phyloP scores from a whole-genome alignment of 2,329 filamentous ascomycete species.

The Chaetomiaceae sp. region DNA sequence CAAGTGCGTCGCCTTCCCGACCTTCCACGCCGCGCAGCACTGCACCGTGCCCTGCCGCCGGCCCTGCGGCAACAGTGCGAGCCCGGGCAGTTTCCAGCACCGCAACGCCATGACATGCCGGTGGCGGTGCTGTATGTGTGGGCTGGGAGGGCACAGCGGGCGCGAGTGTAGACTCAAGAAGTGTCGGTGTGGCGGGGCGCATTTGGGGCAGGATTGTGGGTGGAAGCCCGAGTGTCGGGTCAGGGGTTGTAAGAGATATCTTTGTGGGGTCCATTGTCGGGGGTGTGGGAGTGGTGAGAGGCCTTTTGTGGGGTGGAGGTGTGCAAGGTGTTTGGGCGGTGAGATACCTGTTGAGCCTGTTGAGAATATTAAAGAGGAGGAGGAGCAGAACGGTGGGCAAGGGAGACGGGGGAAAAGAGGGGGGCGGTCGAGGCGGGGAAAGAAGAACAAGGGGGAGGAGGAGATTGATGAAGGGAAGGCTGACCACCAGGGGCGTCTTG shows the following conservation, averaged over 20 bases:
- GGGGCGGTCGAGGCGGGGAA: neutral
- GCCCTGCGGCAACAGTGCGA: slow-evolving; percentile 29
- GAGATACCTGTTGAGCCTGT: neutral
- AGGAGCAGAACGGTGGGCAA: neutral
- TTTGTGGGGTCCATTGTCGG: slow-evolving; percentile 36
- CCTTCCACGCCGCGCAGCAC: slow-evolving; percentile 31
- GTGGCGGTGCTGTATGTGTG: slow-evolving; percentile 40
- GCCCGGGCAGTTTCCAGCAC: slow-evolving; percentile 29
- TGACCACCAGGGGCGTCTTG: neutral
- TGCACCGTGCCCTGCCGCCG: slow-evolving; percentile 35
- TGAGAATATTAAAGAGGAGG: neutral
- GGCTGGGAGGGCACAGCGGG: slow-evolving; percentile 36
- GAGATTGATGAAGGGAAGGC: neutral
- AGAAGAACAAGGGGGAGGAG: neutral
- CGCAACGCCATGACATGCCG: slow-evolving; percentile 36
- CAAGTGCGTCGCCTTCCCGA: slow-evolving; percentile 38
- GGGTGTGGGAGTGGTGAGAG: slow-evolving; percentile 30
- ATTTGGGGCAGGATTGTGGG: slow-evolving; percentile 38
- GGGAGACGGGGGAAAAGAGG: neutral
- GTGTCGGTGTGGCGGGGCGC: slow-evolving; percentile 35
- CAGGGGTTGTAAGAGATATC: slow-evolving; percentile 31
- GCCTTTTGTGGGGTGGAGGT: slow-evolving; percentile 31
- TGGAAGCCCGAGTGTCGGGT: slow-evolving; percentile 36
- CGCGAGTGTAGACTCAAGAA: slow-evolving; percentile 32
- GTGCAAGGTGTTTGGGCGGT: slow-evolving; percentile 28